Evolutionary conservation across 2,329 filamentous ascomycete species (phyloP).

Genomic region (Chlorencoelia australis): DNA sequence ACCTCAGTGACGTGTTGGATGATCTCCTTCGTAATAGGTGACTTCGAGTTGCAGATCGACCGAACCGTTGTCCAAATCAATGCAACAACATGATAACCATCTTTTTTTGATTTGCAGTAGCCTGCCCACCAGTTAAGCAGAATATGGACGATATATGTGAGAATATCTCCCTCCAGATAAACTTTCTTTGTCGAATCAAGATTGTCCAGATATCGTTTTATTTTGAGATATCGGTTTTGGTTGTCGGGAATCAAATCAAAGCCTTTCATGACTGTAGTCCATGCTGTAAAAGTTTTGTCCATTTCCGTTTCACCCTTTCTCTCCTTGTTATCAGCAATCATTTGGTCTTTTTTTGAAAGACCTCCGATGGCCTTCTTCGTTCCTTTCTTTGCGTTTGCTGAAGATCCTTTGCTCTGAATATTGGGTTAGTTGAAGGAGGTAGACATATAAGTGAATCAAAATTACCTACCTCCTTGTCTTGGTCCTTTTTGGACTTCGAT

Average conservation of each 20-base stretch:
- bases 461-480: constrained; percentile 8
- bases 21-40: constrained; percentile 34
- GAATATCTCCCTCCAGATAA: constrained; percentile 26
- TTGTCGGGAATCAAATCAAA: constrained; percentile 20
- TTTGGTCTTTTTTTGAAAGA: constrained; percentile 28
- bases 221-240: constrained; percentile 24
- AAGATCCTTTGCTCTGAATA: constrained; percentile 8
- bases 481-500: constrained; percentile 19
- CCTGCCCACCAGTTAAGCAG: constrained; percentile 39
- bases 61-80: constrained; percentile 36
- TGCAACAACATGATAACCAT: constrained; percentile 34
- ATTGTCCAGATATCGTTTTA: constrained; percentile 22
- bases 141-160: constrained; percentile 38
- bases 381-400: constrained; percentile 18
- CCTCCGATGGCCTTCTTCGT: constrained; percentile 31
- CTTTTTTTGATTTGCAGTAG: constrained; percentile 27
- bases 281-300: constrained; percentile 25
- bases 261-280: constrained; percentile 23
- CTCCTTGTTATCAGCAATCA: constrained; percentile 25
- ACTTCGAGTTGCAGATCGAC: constrained; percentile 29
- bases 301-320: constrained; percentile 23
- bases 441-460: not conserved
- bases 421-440: not conserved
- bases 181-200: constrained; percentile 21
- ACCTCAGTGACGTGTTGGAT: constrained; percentile 26